Conservation (phyloP, 164 flowering plant species). For the Amborella trichopoda region DNA sequence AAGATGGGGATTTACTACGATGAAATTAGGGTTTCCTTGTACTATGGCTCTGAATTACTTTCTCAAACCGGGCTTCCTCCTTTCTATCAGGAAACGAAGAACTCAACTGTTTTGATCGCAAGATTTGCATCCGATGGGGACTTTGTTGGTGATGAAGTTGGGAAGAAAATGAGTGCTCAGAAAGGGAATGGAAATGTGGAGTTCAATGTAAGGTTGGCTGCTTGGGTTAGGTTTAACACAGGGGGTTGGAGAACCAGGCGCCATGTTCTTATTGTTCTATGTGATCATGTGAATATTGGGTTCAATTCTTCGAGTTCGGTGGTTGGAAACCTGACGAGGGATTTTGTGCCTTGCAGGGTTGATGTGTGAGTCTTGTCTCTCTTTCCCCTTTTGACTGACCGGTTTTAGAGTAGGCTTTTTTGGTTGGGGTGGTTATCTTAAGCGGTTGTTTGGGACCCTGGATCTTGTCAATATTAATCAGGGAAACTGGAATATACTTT, state of each 20-base stretch:
- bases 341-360: too few species aligned
- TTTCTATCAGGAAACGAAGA: constrained; percentile 31
- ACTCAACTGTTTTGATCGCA: constrained; percentile 21
- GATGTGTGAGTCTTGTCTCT: too few species aligned
- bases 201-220: constrained; percentile 31
- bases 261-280: constrained; percentile 28
- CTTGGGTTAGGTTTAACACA: constrained; percentile 26
- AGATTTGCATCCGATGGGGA: constrained; percentile 18
- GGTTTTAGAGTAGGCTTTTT: too few species aligned
- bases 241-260: constrained; percentile 40
- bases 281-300: constrained; percentile 28
- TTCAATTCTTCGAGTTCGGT: too few species aligned
- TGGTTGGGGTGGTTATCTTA: too few species aligned
- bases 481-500: too few species aligned
- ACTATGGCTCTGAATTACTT: constrained; percentile 10
- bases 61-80: constrained; percentile 34
- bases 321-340: too few species aligned
- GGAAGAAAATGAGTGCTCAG: constrained; percentile 19
- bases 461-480: too few species aligned
- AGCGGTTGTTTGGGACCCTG: too few species aligned
- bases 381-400: too few species aligned
- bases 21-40: constrained; percentile 11
- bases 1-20: constrained; percentile 39
- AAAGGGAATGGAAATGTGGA: constrained; percentile 23
- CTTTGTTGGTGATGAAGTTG: constrained; percentile 16